These are phyloP conservation scores for Tolypocladium cylindrosporum DNA, from an alignment of 2,329 filamentous ascomycete genomes.

Conservation along the genomic window DNA sequence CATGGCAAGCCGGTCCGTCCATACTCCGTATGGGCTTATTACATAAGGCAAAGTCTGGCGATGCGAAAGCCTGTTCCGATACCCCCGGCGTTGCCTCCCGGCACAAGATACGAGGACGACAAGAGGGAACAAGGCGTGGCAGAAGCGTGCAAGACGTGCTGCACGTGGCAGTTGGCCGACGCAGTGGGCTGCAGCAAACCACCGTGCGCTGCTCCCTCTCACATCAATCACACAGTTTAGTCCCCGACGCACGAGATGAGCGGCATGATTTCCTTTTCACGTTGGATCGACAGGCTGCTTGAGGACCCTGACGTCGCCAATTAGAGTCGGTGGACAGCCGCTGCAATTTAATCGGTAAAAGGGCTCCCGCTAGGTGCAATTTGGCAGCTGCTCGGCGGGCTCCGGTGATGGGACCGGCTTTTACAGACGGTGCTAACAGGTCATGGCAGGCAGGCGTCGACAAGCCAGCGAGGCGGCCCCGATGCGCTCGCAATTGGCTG, in stretches of 20 bases:
- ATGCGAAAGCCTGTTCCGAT: neutral
- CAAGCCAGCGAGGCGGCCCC: neutral
- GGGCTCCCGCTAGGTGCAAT: neutral
- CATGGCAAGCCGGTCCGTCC: too few species aligned
- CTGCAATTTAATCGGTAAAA: neutral
- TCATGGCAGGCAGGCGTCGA: neutral
- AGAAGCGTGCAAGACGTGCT: neutral
- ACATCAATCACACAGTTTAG: neutral
- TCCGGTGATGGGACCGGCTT: slow-evolving; percentile 1
- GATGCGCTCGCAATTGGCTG: neutral
- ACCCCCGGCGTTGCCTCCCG: neutral
- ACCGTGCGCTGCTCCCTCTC: neutral
- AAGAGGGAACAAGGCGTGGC: neutral
- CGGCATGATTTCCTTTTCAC: neutral
- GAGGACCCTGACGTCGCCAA: neutral
- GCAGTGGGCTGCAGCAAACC: neutral
- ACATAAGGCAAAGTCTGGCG: too few species aligned
- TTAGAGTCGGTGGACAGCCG: neutral
- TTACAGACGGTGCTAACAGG: slow-evolving; percentile 1
- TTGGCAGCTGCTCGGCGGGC: neutral
- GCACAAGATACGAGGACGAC: neutral
- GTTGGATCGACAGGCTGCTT: neutral
- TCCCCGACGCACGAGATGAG: neutral
- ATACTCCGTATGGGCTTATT: too few species aligned
- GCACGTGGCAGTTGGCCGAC: neutral